A percentile compares a stretch with the other conserved stretches of the same genome.
These are phyloP conservation scores for Besnoitia besnoiti DNA, from an alignment of 169 alveolate genomes.

Conservation along the genomic window DNA sequence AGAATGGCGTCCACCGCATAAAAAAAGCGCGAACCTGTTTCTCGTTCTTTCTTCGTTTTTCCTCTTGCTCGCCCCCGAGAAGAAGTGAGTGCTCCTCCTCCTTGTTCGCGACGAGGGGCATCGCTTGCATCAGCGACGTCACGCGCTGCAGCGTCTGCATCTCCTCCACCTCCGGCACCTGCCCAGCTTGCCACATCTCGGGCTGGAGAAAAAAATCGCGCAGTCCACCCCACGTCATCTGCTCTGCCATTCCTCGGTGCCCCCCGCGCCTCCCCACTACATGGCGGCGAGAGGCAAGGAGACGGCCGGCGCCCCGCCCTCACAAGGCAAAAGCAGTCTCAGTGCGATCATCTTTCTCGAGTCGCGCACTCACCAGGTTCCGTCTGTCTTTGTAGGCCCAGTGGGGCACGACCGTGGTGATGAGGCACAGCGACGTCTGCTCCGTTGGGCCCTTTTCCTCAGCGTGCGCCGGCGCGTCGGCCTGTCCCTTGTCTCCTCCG, in stretches of 20 bases:
- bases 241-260: no score
- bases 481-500: background rate
- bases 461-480: background rate
- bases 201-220: background rate
- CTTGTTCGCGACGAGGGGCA: background rate
- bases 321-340: no score
- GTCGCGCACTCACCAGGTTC: background rate
- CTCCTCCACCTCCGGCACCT: constrained; percentile 33
- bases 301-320: no score
- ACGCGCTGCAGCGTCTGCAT: constrained; percentile 22
- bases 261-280: no score
- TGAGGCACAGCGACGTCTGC: background rate
- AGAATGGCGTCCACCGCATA: background rate
- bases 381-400: background rate
- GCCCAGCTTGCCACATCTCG: constrained; percentile 8
- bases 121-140: constrained; percentile 39
- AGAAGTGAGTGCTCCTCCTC: constrained; percentile 49
- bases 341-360: no score
- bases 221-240: no score
- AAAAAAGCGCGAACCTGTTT: background rate
- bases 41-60: background rate
- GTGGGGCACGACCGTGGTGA: constrained; percentile 34
- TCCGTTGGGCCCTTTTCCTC: background rate
- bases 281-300: no score
- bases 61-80: background rate